Percentiles rank a stretch among this genome's conserved stretches.
These are phyloP conservation scores for Fusarium phyllophilum DNA, from an alignment of 2,329 filamentous ascomycete species.

Conservation along the genomic window DNA sequence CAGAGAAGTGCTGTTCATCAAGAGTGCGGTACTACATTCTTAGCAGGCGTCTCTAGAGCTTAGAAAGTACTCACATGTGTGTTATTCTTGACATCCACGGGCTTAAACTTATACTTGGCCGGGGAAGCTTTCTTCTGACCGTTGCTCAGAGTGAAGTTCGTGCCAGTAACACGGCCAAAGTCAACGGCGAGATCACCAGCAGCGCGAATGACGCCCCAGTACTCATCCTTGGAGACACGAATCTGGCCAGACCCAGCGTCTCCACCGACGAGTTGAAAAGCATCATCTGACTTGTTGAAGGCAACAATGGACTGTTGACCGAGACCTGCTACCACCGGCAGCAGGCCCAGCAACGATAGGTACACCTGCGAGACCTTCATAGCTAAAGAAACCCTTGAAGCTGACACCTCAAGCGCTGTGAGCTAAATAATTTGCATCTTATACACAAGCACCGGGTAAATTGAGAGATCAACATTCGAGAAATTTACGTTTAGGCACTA, in stretches of 20 bases:
- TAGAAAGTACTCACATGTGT: slow-evolving; percentile 52
- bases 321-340: slow-evolving; percentile 8
- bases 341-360: slow-evolving; percentile 12
- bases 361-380: slow-evolving; percentile 11
- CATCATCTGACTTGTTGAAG: slow-evolving; percentile 18
- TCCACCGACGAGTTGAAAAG: slow-evolving; percentile 17
- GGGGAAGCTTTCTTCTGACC: slow-evolving; percentile 51
- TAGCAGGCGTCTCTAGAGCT: fast-evolving
- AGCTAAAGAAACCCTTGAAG: neutral
- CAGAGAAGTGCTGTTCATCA: slow-evolving; percentile 42
- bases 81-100: slow-evolving; percentile 58
- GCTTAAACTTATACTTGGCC: slow-evolving; percentile 55
- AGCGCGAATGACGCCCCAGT: slow-evolving; percentile 74
- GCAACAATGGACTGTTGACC: slow-evolving; percentile 27
- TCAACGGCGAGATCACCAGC: slow-evolving; percentile 74
- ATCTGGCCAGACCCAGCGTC: slow-evolving; percentile 55
- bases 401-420: too few relatives aligned
- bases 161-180: slow-evolving; percentile 76
- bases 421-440: neutral
- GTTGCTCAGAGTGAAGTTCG: slow-evolving; percentile 69
- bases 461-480: neutral
- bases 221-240: slow-evolving; percentile 67
- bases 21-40: slow-evolving; percentile 31
- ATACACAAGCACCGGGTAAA: slow-evolving; percentile 15
- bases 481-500: slow-evolving; percentile 16